phyloP scores from a whole-genome alignment of 768 basidiomycete species.

The Lepiota brunneoincarnata region DNA sequence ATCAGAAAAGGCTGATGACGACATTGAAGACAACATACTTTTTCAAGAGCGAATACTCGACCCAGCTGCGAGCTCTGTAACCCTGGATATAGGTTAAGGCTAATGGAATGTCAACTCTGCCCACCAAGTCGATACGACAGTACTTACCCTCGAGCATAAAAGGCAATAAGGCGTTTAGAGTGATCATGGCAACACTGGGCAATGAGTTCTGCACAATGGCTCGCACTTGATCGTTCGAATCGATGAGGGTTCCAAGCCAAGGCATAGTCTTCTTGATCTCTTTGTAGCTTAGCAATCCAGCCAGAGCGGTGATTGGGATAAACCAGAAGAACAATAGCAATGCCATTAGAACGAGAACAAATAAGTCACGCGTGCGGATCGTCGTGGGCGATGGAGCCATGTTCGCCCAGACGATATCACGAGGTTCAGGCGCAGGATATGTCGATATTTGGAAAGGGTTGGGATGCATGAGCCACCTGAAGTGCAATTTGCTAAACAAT shows the following conservation, averaged over 20 bases:
- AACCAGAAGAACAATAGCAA: constrained; percentile 89
- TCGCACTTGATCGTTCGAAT: constrained; percentile 73
- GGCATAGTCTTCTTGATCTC: constrained; percentile 92
- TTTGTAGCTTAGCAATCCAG: constrained; percentile 84
- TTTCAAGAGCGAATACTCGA: constrained; percentile 88
- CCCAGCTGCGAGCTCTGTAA: constrained; percentile 84
- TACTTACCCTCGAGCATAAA: constrained; percentile 81
- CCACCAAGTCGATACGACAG: background rate
- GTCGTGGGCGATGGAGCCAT: constrained; percentile 64
- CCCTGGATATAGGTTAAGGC: constrained; percentile 89
- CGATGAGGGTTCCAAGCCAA: constrained; percentile 83
- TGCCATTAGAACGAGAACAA: constrained; percentile 68
- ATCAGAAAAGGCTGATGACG: background rate
- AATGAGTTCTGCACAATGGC: constrained; percentile 94
- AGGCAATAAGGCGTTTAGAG: constrained; percentile 84
- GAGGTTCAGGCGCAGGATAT: constrained; percentile 84
- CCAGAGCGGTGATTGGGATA: constrained; percentile 85
- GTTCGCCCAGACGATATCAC: constrained; percentile 94
- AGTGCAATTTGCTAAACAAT: constrained; percentile 75
- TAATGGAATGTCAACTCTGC: constrained; percentile 12
- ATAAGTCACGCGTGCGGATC: constrained; percentile 61
- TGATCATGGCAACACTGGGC: constrained; percentile 87
- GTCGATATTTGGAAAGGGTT: constrained; percentile 66
- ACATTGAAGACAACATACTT: constrained; percentile 54
- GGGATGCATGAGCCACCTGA: constrained; percentile 76